These are phyloP conservation scores for Saposhnikovia divaricata DNA, from an alignment of 129 eudicot genomes.

Conservation along the genomic window DNA sequence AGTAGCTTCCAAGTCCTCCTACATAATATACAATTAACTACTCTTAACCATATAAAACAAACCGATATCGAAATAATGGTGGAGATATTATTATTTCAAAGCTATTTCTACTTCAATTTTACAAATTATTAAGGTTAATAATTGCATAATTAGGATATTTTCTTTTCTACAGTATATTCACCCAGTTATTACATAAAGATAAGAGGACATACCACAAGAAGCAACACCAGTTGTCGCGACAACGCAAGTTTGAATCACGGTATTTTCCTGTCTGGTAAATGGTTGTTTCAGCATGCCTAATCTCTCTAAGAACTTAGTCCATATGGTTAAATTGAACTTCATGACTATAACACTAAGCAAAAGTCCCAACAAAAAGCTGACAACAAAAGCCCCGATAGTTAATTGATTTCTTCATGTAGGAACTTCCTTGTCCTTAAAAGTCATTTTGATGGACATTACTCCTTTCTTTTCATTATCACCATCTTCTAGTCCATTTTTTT, in stretches of 20 bases:
- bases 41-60: too few relatives aligned
- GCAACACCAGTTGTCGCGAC: not conserved
- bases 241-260: not conserved
- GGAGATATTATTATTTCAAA: too few relatives aligned
- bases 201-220: conserved; percentile 2
- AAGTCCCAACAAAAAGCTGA: conserved; percentile 2
- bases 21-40: too few relatives aligned
- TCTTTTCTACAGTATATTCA: too few relatives aligned
- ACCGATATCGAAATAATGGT: too few relatives aligned
- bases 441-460: not conserved
- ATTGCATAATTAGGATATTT: too few relatives aligned
- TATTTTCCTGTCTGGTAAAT: not conserved
- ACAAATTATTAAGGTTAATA: too few relatives aligned
- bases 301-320: not conserved
- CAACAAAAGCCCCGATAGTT: conserved; percentile 1
- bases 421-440: not conserved
- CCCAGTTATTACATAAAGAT: not conserved
- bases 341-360: not conserved
- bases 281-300: not conserved
- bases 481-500: not conserved
- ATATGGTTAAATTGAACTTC: not conserved
- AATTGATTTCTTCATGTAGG: not conserved
- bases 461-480: not conserved
- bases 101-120: too few relatives aligned
- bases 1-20: too few relatives aligned